Evolutionary conservation across 805 yeast genomes (phyloP).

Genomic region (Metschnikowia sp.): DNA sequence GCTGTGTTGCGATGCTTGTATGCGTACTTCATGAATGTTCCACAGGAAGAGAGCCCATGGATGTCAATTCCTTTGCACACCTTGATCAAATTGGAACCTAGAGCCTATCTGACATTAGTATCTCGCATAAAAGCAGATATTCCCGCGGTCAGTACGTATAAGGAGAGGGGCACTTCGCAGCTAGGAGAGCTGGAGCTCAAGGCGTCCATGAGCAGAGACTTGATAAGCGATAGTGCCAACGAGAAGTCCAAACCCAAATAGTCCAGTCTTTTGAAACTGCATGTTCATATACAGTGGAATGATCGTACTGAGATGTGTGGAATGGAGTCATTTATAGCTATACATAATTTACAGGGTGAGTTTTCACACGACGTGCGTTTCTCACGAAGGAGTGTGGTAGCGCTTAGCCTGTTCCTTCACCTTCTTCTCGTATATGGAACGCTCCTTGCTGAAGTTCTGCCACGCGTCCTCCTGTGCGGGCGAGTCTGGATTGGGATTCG

Average conservation of each 20-base stretch:
- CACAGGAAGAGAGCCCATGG: slow-evolving; percentile 98
- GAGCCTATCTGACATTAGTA: slow-evolving; percentile 86
- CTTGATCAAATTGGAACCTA: slow-evolving; percentile 88
- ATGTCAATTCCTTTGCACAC: slow-evolving; percentile 98
- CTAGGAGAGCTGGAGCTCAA: slow-evolving; percentile 48
- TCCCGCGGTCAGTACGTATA: slow-evolving; percentile 96
- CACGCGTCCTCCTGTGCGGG: slow-evolving; percentile 99
- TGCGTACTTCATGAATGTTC: slow-evolving; percentile 97
- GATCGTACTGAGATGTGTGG: not conserved
- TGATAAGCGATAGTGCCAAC: slow-evolving; percentile 38
- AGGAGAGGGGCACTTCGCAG: slow-evolving; percentile 85
- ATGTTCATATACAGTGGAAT: not conserved
- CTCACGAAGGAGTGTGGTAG: slow-evolving; percentile 30
- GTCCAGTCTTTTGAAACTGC: not conserved
- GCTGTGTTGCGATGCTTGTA: slow-evolving; percentile 95
- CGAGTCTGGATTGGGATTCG: slow-evolving; percentile 87
- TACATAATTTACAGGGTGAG: slow-evolving; percentile 7
- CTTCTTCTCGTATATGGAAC: slow-evolving; percentile 64
- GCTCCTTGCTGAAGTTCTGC: slow-evolving; percentile 75
- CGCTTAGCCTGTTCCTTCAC: slow-evolving; percentile 73
- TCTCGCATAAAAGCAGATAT: slow-evolving; percentile 91
- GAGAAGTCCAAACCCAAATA: not conserved
- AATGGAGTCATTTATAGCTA: slow-evolving; percentile 2
- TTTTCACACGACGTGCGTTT: not conserved
- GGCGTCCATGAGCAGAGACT: slow-evolving; percentile 46